Base-by-base conservation (phyloP, 805 yeast species). In the Millerozyma acaciae region DNA sequence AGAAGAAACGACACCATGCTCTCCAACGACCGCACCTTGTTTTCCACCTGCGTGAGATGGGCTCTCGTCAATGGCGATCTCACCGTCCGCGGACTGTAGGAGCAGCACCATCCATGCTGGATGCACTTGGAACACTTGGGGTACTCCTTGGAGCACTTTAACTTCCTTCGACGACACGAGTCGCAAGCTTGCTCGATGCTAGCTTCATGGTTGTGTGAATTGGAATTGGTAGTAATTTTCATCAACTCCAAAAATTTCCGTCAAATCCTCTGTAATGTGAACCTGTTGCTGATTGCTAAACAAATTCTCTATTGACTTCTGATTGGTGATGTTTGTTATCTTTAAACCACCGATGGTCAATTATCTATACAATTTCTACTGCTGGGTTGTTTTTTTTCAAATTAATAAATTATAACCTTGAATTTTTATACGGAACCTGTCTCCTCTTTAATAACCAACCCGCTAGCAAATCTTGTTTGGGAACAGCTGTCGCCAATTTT, bases 1-100 rank as follows among this genome's bases (percentile, higher is more conserved):
- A 66, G 44, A 32, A 66, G 49, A 35, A 42, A 64, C 20, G 51
- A 47, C 25, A 67, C 33, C 37, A 65, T 35, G 26, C 48, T 48
- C 28, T 62, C 58, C 36, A 62, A 50, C 14, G 48, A 47, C 28
- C 44, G 45, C 19, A 61, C 60, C 36, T 53, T 50, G 35, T 65
- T 70, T 55, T 86, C 95, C 18, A 86, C 87, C 33, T 73, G 73
- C 10, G 95, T 85, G 43, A 86, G 61, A 59, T 84, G 82, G 4
- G 83, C 86, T 44, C 96, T 64, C 0, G 95, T 86, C 35, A 86
- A 60, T 0, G 95, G 95, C 4, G 90, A 78, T 34, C 95, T 65
- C 21, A 82, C 80, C 2, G 80, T 73, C 39, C 84, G 68, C 10
- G 96, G 95, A 15, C 89, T 80, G 51, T 86, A 86, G 2, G 75